phyloP scores from a whole-genome alignment of 768 basidiomycete species.

The Harrya chromipes region DNA sequence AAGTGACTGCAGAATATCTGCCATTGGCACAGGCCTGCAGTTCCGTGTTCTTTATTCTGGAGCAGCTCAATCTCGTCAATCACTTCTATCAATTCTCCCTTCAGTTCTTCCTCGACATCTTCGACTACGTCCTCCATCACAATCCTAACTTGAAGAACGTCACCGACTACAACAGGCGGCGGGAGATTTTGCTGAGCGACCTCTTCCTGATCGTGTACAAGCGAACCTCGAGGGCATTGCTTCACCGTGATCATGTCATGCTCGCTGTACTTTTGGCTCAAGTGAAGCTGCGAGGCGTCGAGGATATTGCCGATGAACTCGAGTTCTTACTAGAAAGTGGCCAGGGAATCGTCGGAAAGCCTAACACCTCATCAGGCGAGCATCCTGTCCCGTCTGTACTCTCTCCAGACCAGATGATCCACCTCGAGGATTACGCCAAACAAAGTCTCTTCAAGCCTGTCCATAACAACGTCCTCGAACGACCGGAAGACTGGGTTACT shows the following conservation, averaged over 20 bases:
- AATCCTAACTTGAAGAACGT: conserved; percentile 87
- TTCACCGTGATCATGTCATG: conserved; percentile 89
- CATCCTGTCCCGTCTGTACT: conserved; percentile 46
- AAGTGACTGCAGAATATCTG: conserved; percentile 91
- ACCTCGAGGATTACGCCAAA: conserved; percentile 68
- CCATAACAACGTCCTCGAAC: conserved; percentile 53
- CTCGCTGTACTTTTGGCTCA: conserved; percentile 88
- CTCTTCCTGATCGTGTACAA: conserved; percentile 87
- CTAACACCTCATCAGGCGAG: conserved; percentile 34
- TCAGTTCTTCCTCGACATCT: conserved; percentile 97
- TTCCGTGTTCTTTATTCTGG: conserved; percentile 94
- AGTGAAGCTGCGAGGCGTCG: conserved; percentile 76
- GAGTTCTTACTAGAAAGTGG: conserved; percentile 92
- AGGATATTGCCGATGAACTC: conserved; percentile 80
- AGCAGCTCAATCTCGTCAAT: conserved; percentile 89
- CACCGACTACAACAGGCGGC: conserved; percentile 66
- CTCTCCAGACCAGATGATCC: conserved; percentile 62
- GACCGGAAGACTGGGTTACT: conserved; percentile 64
- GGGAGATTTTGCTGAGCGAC: conserved; percentile 80
- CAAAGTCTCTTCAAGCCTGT: conserved; percentile 79
- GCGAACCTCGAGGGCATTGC: conserved; percentile 84
- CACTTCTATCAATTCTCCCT: conserved; percentile 99
- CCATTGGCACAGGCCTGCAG: conserved; percentile 96
- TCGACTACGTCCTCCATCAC: conserved; percentile 89
- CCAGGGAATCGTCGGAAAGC: conserved; percentile 49